Base-by-base conservation (phyloP, 2,329 filamentous ascomycete species). In the Cytospora piceae region DNA sequence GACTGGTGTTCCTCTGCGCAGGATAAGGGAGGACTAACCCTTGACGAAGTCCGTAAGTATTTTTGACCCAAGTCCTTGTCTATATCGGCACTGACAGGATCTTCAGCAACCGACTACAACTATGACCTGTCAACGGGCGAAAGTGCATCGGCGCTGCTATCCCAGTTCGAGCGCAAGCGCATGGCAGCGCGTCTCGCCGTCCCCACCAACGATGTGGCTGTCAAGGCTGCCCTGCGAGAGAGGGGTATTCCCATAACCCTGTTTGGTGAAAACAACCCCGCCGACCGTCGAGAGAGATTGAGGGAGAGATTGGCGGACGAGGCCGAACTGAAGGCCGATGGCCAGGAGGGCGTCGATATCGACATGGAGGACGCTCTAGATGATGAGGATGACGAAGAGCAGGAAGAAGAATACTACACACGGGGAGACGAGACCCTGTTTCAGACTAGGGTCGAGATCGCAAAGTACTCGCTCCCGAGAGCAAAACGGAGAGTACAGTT, bases 331-430 rank as follows among this genome's bases (percentile, higher is more conserved):
- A 80, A 79, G 20, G 82, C 79, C 27, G 76, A 81, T 31, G 61
- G 61, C 32, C 61, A 64, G 49, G 81, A 87, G 68, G 81, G 79
- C 1, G 88, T 85, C 61, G 89, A 89, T 70, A 81, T 84, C 67
- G 81, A 77, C 54, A 88, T 88, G 84, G 84, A 83, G 53, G 89
- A 92, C 72, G 84, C 76, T 11, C 77, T 76, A 8, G 74, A 77
- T 65, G 86, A 87, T 2, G 87, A 86, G 5, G 87, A 88, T 22
- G 88, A 86, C 58, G 89, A 83, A 3, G 92, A 94, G 61, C 87
- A 90, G 71, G 91, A 96, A 70, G 93, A 98, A 74, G 95, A 99
- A 72, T 99, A 97, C 77, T 99, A 97, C 76, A 97, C 94, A 0
- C 86, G 91, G 71, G 95, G 95, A 3, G 87, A 88, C 1, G 82